Conservation (phyloP, 495 filamentous ascomycete genomes). For the Lasiosphaeris hirsuta region DNA sequence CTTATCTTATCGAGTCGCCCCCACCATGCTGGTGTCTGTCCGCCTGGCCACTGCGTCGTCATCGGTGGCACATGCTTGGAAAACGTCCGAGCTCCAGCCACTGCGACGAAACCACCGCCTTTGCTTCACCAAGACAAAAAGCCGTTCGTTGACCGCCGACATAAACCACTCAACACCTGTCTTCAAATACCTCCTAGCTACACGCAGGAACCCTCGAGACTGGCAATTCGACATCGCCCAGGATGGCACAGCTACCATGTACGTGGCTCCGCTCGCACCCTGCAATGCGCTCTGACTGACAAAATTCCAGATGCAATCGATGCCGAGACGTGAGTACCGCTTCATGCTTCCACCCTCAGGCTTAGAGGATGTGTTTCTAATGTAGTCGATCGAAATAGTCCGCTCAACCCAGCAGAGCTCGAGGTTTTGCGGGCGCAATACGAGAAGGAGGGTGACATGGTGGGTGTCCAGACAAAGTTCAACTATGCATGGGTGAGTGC, state of each 20-base stretch:
- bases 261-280: conserved; percentile 32
- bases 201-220: no score
- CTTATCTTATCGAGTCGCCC: conserved; percentile 33
- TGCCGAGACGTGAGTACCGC: conserved; percentile 76
- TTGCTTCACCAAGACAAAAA: not conserved
- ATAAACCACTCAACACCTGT: no score
- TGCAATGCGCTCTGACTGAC: not conserved
- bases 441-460: conserved; percentile 93
- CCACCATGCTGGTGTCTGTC: not conserved
- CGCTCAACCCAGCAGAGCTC: conserved; percentile 84
- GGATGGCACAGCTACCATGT: conserved; percentile 73
- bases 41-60: conserved; percentile 25
- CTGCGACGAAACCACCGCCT: conserved; percentile 3
- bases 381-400: conserved; percentile 45
- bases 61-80: conserved; percentile 31
- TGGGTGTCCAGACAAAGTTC: conserved; percentile 97
- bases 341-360: not conserved
- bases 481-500: conserved; percentile 91
- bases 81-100: conserved; percentile 23
- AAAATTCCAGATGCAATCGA: conserved; percentile 79
- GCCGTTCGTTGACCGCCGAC: no score
- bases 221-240: conserved; percentile 9
- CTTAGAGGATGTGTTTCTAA: not conserved
- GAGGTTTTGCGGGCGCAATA: conserved; percentile 89
- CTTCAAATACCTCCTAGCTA: no score